Base-by-base conservation (phyloP, 139 green algal genomes). In the Eudorina sp. region DNA sequence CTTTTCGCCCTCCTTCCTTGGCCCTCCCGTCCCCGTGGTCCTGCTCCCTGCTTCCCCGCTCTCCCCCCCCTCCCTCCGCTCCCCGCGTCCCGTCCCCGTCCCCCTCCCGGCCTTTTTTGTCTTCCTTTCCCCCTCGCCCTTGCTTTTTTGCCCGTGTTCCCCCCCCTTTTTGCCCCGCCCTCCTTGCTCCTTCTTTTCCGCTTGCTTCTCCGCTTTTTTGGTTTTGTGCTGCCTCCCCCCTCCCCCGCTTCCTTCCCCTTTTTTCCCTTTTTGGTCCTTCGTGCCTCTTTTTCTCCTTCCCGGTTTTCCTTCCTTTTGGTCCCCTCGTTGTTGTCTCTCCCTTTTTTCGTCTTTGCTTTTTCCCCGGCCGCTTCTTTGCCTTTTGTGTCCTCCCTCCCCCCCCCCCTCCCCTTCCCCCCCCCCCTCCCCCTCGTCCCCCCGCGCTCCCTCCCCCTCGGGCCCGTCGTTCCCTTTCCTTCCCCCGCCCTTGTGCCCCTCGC, bases 311-410 rank as follows among this genome's bases (percentile, higher is more conserved):
- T 81, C 38, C 55, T 64, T 66, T 58, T 58, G 51, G 51, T 16
- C 58, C 48, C 66, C 76, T 36, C 48, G n/a, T 80, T 40, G 79
- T 43, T 66, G 55, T 80, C 38, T 80, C 45, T 29, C 82, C 55
- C 23, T 64, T 60, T 70, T 36, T 80, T 62, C 69, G 23, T 88
- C 82, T 80, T 64, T n/a, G n/a, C n/a, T n/a, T n/a, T n/a, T n/a
- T n/a, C n/a, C n/a, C n/a, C n/a, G n/a, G n/a, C n/a, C n/a, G n/a
- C n/a, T n/a, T n/a, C n/a, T n/a, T n/a, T n/a, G n/a, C n/a, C n/a
- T n/a, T n/a, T n/a, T 36, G 53, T 64, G 58, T 34, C 69, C 60
- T 80, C 82, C 36, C n/a, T 79, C 18, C 29, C 21, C 51, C 51
- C 16, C 51, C 51, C 51, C 51, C 16, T 16, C 51, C 51, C 16